A percentile compares a stretch with the other conserved stretches of the same genome.
phyloP scores from a whole-genome alignment of 495 filamentous ascomycete species.

The Lophiotrema nucula region DNA sequence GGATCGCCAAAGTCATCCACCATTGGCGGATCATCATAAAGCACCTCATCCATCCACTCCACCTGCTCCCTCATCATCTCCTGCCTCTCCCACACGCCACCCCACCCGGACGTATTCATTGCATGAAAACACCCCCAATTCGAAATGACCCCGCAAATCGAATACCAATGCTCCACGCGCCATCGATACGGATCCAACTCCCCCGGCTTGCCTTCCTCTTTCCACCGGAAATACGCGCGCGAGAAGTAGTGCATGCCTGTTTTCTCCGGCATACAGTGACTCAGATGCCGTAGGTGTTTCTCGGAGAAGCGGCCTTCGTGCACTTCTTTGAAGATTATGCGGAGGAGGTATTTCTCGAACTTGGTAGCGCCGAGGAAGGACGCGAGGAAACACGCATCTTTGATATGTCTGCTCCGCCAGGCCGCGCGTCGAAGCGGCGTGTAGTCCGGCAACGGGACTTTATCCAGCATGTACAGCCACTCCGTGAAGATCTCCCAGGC shows the following conservation, averaged over 20 bases:
- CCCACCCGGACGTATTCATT: slow-evolving; percentile 21
- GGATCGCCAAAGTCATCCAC: too few species aligned
- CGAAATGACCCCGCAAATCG: background rate
- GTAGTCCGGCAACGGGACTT: slow-evolving; percentile 17
- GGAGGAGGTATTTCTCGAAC: slow-evolving; percentile 13
- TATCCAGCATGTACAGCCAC: slow-evolving; percentile 24
- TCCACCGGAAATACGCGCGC: slow-evolving; percentile 12
- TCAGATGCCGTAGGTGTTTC: background rate
- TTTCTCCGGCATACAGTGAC: background rate
- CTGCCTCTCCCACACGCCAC: slow-evolving; percentile 21
- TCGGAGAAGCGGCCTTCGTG: background rate
- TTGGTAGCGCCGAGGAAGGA: background rate
- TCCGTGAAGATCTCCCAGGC: slow-evolving; percentile 12
- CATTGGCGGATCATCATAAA: background rate
- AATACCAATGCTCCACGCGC: slow-evolving; percentile 24
- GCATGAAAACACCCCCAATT: slow-evolving; percentile 27
- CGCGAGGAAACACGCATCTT: background rate
- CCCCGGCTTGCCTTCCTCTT: background rate
- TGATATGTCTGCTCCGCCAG: background rate
- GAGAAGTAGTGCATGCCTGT: slow-evolving; percentile 7
- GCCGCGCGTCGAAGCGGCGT: background rate
- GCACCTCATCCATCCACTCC: background rate
- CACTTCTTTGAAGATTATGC: slow-evolving; percentile 8
- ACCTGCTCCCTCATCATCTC: background rate
- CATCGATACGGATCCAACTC: slow-evolving; percentile 21